Evolutionary conservation across 176 grass and related monocot species (phyloP).

Genomic region (Carex kokanica): DNA sequence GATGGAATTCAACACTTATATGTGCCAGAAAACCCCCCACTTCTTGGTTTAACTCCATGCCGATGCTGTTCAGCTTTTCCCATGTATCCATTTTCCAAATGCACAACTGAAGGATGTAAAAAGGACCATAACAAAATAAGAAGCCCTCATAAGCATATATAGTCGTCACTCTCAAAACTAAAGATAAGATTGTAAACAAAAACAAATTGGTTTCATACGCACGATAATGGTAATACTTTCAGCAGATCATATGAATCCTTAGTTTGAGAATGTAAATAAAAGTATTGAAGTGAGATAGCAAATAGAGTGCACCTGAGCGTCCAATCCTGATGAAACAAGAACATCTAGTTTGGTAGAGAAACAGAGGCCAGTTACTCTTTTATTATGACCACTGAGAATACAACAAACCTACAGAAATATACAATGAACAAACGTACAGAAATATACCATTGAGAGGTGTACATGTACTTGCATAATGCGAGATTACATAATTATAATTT

Average conservation of each 20-base stretch:
- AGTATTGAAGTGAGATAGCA: background rate
- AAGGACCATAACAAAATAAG: background rate
- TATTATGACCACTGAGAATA: slow-evolving; percentile 9
- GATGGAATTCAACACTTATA: slow-evolving; percentile 38
- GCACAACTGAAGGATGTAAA: background rate
- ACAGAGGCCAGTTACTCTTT: slow-evolving; percentile 12
- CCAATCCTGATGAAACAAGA: slow-evolving; percentile 11
- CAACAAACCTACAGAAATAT: background rate
- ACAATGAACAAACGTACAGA: background rate
- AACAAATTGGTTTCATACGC: background rate
- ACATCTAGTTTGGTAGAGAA: slow-evolving; percentile 13
- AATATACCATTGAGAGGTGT: too few species aligned
- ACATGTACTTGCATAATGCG: background rate
- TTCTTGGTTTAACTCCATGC: background rate
- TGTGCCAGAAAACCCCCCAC: too few species aligned
- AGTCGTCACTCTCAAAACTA: background rate
- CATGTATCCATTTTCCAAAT: background rate
- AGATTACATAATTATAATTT: background rate
- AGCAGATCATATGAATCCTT: background rate
- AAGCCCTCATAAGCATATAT: background rate
- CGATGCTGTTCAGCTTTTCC: background rate
- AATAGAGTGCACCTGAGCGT: background rate
- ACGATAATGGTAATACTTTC: background rate
- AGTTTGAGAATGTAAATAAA: background rate
- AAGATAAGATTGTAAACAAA: background rate